Evolutionary conservation across 179 eudicot genomes (phyloP).

Genomic region (Corrigiola litoralis): DNA sequence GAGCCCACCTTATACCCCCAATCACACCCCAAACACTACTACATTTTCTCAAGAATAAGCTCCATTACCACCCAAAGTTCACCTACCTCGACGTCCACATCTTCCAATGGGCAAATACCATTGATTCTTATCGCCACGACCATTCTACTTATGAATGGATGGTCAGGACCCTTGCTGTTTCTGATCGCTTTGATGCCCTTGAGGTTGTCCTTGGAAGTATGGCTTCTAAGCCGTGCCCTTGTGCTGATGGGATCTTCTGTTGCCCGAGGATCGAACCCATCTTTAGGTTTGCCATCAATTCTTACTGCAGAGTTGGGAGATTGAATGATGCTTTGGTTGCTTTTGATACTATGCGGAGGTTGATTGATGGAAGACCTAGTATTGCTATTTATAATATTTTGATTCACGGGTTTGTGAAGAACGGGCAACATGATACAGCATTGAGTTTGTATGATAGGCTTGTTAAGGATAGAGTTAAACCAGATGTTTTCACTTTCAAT

Average conservation of each 20-base stretch:
- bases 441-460: slow-evolving; percentile 53
- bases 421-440: slow-evolving; percentile 41
- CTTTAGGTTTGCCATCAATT: slow-evolving; percentile 62
- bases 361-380: slow-evolving; percentile 80
- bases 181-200: slow-evolving; percentile 66
- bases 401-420: slow-evolving; percentile 76
- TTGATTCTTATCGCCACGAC: slow-evolving; percentile 83
- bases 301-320: slow-evolving; percentile 60
- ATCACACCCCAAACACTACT: slow-evolving; percentile 60
- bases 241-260: slow-evolving; percentile 84
- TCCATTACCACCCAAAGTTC: slow-evolving; percentile 76
- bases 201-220: slow-evolving; percentile 35
- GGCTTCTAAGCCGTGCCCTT: slow-evolving; percentile 78
- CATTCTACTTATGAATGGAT: slow-evolving; percentile 81
- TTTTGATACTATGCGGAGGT: slow-evolving; percentile 58
- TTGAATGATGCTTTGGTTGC: slow-evolving; percentile 57
- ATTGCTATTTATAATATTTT: slow-evolving; percentile 65
- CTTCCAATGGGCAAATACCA: slow-evolving; percentile 64
- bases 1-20: slow-evolving; percentile 52
- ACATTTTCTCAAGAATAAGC: slow-evolving; percentile 61
- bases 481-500: slow-evolving; percentile 78
- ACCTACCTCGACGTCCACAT: slow-evolving; percentile 73
- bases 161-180: slow-evolving; percentile 60
- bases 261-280: slow-evolving; percentile 73
- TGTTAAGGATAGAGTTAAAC: slow-evolving; percentile 65